These are phyloP conservation scores for Cercospora zeina DNA, from an alignment of 2,329 filamentous ascomycete species.

Conservation along the genomic window DNA sequence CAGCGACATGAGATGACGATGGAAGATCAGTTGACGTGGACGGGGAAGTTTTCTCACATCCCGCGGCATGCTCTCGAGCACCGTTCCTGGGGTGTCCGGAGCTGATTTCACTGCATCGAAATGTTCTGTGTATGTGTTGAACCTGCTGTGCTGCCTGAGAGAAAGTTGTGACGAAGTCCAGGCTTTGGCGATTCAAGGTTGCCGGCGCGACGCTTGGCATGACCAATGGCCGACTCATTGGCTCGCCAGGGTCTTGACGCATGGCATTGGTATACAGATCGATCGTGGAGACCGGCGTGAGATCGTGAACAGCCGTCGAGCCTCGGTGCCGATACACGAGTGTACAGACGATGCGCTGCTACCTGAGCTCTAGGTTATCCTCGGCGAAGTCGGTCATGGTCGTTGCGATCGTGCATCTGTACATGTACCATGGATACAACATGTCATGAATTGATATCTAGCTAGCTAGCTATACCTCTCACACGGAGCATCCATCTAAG, in stretches of 20 bases:
- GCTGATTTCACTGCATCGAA: background rate
- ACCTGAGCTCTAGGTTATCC: background rate
- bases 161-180: slow-evolving; percentile 4
- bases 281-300: background rate
- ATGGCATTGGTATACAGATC: slow-evolving; percentile 7
- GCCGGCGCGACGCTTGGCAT: background rate
- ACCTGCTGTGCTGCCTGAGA: slow-evolving; percentile 2
- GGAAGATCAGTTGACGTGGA: background rate
- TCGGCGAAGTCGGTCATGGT: background rate
- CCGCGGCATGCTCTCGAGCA: slow-evolving; percentile 8
- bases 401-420: background rate
- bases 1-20: background rate
- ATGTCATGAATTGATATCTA: background rate
- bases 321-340: background rate
- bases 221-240: background rate
- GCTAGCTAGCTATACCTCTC: no score
- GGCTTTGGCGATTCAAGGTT: background rate
- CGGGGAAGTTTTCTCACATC: slow-evolving; percentile 5
- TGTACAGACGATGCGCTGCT: background rate
- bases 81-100: background rate
- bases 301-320: background rate
- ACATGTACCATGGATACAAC: background rate
- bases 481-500: background rate
- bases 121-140: background rate
- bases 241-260: slow-evolving; percentile 8